Conservation (phyloP, 176 grass and related monocot genomes). For the Chrysopogon serrulatus region DNA sequence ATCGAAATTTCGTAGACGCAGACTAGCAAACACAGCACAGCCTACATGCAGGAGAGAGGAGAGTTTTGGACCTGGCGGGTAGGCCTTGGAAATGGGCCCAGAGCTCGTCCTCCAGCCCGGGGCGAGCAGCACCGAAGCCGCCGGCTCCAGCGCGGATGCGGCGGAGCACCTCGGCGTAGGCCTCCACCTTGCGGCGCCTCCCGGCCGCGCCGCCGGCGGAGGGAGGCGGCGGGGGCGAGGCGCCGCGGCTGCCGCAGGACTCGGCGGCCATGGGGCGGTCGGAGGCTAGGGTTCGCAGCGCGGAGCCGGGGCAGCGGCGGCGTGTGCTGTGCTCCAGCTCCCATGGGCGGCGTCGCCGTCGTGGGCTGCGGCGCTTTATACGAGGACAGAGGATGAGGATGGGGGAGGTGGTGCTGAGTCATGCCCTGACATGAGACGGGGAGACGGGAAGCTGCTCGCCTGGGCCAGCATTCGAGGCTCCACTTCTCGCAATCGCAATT, state of each 20-base stretch:
- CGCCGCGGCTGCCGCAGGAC: conserved; percentile 60
- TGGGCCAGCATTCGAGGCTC: conserved; percentile 14
- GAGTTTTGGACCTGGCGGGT: conserved; percentile 37
- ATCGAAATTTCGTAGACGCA: not conserved
- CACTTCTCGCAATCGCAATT: not conserved
- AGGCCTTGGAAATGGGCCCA: conserved; percentile 69
- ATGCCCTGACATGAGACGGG: conserved; percentile 50
- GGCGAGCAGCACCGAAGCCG: not conserved
- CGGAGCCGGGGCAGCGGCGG: not conserved
- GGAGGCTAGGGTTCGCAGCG: conserved; percentile 18
- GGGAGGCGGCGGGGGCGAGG: conserved; percentile 17
- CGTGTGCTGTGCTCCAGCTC: not conserved
- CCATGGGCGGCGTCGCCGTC: conserved; percentile 35
- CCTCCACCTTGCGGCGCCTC: conserved; percentile 40
- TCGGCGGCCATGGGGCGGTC: conserved; percentile 40
- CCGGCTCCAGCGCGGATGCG: conserved; percentile 35
- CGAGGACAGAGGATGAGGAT: conserved; percentile 26
- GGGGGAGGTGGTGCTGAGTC: conserved; percentile 21
- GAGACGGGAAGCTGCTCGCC: conserved; percentile 44
- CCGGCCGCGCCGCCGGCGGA: conserved; percentile 19
- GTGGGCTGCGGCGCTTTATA: conserved; percentile 37
- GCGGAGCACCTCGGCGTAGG: conserved; percentile 53
- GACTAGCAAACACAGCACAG: not conserved
- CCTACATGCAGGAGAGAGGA: not conserved
- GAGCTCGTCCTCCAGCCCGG: conserved; percentile 47